These are phyloP conservation scores for Cochlearia excelsa DNA, from an alignment of 345 rosid species.

Conservation along the genomic window DNA sequence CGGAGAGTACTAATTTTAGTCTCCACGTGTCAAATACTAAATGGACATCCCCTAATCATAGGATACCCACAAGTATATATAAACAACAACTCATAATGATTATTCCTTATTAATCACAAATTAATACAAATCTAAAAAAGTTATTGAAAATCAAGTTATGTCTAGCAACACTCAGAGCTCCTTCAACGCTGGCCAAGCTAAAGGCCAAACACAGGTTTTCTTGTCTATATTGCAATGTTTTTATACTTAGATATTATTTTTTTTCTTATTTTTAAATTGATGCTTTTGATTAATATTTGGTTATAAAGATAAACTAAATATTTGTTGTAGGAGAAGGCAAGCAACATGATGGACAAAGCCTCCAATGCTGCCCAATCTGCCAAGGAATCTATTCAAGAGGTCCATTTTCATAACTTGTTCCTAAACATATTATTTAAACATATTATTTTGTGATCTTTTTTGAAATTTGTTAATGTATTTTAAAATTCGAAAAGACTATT, in stretches of 20 bases:
- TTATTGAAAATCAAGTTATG: constrained; percentile 22
- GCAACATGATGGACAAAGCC: constrained; percentile 57
- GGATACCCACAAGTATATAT: constrained; percentile 28
- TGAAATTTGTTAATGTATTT: background rate
- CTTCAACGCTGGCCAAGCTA: constrained; percentile 54
- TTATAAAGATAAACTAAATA: constrained; percentile 3
- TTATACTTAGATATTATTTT: background rate
- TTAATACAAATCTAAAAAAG: constrained; percentile 3
- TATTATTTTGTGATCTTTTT: background rate
- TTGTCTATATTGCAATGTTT: background rate
- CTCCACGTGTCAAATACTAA: constrained; percentile 7
- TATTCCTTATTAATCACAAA: constrained; percentile 17
- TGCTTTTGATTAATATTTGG: background rate
- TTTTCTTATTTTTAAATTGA: no score
- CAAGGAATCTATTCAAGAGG: constrained; percentile 58
- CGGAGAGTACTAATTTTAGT: constrained; percentile 8
- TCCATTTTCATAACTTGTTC: constrained; percentile 18
- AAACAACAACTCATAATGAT: constrained; percentile 12
- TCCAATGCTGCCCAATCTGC: constrained; percentile 63
- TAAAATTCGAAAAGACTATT: background rate
- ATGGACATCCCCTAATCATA: background rate
- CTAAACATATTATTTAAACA: background rate
- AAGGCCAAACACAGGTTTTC: constrained; percentile 57
- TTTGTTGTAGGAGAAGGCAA: constrained; percentile 54
- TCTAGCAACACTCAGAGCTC: constrained; percentile 47